A percentile compares a stretch with the other conserved stretches of the same genome.
phyloP scores from a whole-genome alignment of 192 early-diverging fungal genomes.

The Powellomyces hirtus region DNA sequence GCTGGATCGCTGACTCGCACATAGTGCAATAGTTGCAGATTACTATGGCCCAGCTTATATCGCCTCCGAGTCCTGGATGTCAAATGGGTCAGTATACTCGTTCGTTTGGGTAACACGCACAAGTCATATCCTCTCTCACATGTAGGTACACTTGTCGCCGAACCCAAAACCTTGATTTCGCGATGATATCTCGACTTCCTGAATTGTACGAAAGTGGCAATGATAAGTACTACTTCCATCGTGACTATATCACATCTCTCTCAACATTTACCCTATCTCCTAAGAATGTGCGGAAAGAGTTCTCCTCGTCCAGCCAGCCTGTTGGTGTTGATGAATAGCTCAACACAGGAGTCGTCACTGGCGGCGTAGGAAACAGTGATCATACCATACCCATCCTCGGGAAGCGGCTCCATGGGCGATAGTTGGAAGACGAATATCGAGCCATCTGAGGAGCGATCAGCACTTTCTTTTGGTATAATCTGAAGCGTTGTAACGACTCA shows the following conservation, averaged over 20 bases:
- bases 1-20: slow-evolving; percentile 14
- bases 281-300: neutral
- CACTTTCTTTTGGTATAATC: neutral
- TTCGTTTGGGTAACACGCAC: neutral
- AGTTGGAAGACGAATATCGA: slow-evolving; percentile 33
- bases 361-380: neutral
- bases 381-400: slow-evolving; percentile 36
- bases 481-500: neutral
- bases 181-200: slow-evolving; percentile 34
- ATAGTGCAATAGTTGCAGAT: slow-evolving; percentile 38
- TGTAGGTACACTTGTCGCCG: slow-evolving; percentile 9
- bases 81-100: neutral
- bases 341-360: neutral
- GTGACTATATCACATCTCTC: neutral
- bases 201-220: neutral
- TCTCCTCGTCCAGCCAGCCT: slow-evolving; percentile 45
- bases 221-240: neutral
- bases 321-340: neutral
- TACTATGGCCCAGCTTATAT: slow-evolving; percentile 22
- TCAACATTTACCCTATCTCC: neutral
- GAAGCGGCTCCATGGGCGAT: slow-evolving; percentile 15
- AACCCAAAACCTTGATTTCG: slow-evolving; percentile 32
- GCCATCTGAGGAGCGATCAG: slow-evolving; percentile 24
- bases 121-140: slow-evolving; percentile 1
- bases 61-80: slow-evolving; percentile 18